Evolutionary conservation across 352 stramenopile species (phyloP).

Genomic region (Phytopythium chamaehyphon): DNA sequence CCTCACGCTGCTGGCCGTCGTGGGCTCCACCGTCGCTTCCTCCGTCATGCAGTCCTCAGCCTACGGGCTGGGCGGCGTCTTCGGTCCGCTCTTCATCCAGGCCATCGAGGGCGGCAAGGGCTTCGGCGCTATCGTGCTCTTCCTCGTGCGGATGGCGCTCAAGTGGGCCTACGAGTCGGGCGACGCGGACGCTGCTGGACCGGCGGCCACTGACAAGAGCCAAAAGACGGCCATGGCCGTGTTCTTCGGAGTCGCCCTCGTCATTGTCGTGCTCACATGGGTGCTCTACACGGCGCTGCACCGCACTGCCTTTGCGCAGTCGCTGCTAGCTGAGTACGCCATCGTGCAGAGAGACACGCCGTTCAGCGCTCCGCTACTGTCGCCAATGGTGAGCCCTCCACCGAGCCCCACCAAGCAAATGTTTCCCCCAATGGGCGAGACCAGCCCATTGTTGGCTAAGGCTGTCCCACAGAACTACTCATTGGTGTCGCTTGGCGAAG

Average conservation of each 20-base stretch:
- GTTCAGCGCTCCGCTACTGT: conserved; percentile 40
- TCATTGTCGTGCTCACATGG: conserved; percentile 52
- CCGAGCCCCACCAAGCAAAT: conserved; percentile 16
- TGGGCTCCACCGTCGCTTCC: conserved; percentile 58
- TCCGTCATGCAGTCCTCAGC: conserved; percentile 69
- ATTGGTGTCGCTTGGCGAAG: background rate
- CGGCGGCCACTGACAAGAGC: conserved; percentile 16
- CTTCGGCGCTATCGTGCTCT: conserved; percentile 69
- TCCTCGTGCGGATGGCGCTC: conserved; percentile 49
- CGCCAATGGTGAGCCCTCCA: conserved; percentile 40
- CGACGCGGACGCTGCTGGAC: conserved; percentile 4
- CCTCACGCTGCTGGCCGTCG: conserved; percentile 53
- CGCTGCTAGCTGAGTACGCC: conserved; percentile 62
- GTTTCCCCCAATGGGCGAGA: conserved; percentile 27
- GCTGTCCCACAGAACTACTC: conserved; percentile 6
- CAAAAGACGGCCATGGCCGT: conserved; percentile 51
- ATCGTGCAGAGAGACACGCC: conserved; percentile 64
- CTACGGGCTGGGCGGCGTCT: conserved; percentile 76
- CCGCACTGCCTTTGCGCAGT: conserved; percentile 52
- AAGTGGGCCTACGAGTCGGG: conserved; percentile 44
- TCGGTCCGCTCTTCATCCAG: conserved; percentile 72
- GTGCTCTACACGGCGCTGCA: conserved; percentile 44
- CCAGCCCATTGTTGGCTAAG: conserved; percentile 34
- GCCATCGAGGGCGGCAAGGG: conserved; percentile 77
- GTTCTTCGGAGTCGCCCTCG: conserved; percentile 62